These are phyloP conservation scores for Colletotrichum kahawae DNA, from an alignment of 2,329 filamentous ascomycete species.

Conservation along the genomic window DNA sequence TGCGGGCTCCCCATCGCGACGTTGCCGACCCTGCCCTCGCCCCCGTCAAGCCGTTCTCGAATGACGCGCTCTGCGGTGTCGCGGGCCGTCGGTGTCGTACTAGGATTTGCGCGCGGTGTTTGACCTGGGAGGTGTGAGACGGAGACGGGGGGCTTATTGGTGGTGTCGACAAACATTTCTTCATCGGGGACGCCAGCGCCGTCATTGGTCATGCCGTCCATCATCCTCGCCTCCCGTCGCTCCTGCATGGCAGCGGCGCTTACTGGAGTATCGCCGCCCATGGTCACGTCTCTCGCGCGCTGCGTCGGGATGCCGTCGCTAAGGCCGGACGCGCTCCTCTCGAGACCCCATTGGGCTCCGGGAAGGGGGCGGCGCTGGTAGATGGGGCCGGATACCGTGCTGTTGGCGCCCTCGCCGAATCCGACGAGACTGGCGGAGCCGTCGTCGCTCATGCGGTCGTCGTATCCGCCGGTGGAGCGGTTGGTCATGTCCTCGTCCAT, in stretches of 20 bases:
- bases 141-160: conserved; percentile 61
- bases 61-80: conserved; percentile 71
- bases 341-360: conserved; percentile 46
- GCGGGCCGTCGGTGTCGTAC: conserved; percentile 32
- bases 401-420: conserved; percentile 90
- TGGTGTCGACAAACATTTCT: conserved; percentile 68
- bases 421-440: conserved; percentile 84
- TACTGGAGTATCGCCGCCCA: conserved; percentile 45
- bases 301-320: conserved; percentile 46
- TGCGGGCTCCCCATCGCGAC: conserved; percentile 48
- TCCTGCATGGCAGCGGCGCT: conserved; percentile 55
- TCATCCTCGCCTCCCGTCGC: conserved; percentile 65
- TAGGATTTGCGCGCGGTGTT: conserved; percentile 14
- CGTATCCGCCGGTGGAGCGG: conserved; percentile 55
- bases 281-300: conserved; percentile 37
- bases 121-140: conserved; percentile 37
- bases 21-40: conserved; percentile 44
- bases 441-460: conserved; percentile 85
- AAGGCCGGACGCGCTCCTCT: conserved; percentile 57
- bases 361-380: conserved; percentile 59
- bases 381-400: conserved; percentile 81
- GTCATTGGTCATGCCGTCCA: conserved; percentile 69
- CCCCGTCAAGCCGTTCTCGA: conserved; percentile 61
- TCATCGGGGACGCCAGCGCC: conserved; percentile 52
- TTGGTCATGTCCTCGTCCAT: conserved; percentile 60